Percentiles rank a stretch among this genome's conserved stretches.
These are phyloP conservation scores for Globisporangium recalcitrans DNA, from an alignment of 352 stramenopile species.

Conservation along the genomic window DNA sequence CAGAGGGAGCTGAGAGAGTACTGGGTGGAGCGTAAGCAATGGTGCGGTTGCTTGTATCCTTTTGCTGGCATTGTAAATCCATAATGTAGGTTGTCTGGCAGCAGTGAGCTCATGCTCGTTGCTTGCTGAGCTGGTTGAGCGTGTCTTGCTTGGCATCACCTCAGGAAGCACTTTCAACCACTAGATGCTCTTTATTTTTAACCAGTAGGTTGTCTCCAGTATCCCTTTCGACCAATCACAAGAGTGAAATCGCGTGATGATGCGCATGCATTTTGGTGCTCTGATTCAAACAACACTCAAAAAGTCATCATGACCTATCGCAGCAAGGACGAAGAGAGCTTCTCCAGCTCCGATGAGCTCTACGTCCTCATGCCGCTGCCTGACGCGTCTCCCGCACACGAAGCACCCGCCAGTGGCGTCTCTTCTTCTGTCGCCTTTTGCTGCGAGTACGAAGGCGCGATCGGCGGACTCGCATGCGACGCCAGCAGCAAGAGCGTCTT, in stretches of 20 bases:
- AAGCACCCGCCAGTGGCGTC: too few species aligned
- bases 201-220: background rate
- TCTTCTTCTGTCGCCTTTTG: constrained; percentile 16
- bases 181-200: background rate
- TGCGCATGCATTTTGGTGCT: background rate
- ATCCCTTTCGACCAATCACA: constrained; percentile 2
- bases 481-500: constrained; percentile 21
- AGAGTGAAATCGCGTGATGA: background rate
- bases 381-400: background rate
- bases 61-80: background rate
- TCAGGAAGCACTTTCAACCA: constrained; percentile 1
- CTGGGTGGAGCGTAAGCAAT: background rate
- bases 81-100: too few species aligned
- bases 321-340: background rate
- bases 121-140: too few species aligned
- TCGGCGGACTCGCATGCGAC: constrained; percentile 32
- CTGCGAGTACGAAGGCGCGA: constrained; percentile 40
- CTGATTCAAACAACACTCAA: background rate
- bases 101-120: too few species aligned
- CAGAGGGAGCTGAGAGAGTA: background rate
- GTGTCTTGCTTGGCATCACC: too few species aligned
- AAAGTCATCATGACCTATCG: background rate
- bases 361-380: constrained; percentile 5
- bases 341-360: constrained; percentile 1
- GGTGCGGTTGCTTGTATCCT: background rate